A percentile compares a stretch with the other conserved stretches of the same genome.
phyloP scores from a whole-genome alignment of 129 eudicot genomes.

The Tagetes patula region DNA sequence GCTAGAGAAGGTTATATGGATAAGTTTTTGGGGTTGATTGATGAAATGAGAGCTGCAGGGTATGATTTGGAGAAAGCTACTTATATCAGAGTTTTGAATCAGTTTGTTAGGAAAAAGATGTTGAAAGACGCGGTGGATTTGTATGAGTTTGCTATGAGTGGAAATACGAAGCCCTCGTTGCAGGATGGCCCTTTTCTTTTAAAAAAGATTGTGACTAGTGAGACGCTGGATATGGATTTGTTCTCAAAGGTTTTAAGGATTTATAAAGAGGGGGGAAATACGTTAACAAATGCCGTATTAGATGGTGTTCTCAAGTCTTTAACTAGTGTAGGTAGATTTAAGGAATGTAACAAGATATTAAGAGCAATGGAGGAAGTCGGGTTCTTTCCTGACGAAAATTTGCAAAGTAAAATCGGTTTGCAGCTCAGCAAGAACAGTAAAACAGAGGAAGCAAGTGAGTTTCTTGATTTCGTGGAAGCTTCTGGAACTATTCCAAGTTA shows the following conservation, averaged over 20 bases:
- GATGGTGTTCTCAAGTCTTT: constrained; percentile 69
- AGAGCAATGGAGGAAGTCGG: constrained; percentile 67
- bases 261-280: constrained; percentile 54
- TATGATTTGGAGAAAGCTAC: constrained; percentile 49
- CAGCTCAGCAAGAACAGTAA: constrained; percentile 51
- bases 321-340: constrained; percentile 65
- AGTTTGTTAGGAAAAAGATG: constrained; percentile 54
- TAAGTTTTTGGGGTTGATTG: constrained; percentile 63
- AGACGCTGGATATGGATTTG: constrained; percentile 64
- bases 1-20: constrained; percentile 56
- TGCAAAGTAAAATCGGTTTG: constrained; percentile 53
- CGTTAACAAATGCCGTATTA: constrained; percentile 36
- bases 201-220: constrained; percentile 59
- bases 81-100: constrained; percentile 41
- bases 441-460: constrained; percentile 49
- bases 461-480: constrained; percentile 42
- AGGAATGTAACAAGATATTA: constrained; percentile 62
- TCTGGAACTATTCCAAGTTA: constrained; percentile 31
- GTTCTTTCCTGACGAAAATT: constrained; percentile 36
- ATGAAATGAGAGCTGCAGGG: constrained; percentile 66
- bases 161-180: constrained; percentile 53
- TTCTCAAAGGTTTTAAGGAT: constrained; percentile 51
- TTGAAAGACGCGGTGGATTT: constrained; percentile 64
- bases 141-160: constrained; percentile 67
- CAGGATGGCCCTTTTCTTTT: constrained; percentile 59